Evolutionary conservation across 148 eudicot genomes (phyloP).

Genomic region (Camellia lanceoleosa): DNA sequence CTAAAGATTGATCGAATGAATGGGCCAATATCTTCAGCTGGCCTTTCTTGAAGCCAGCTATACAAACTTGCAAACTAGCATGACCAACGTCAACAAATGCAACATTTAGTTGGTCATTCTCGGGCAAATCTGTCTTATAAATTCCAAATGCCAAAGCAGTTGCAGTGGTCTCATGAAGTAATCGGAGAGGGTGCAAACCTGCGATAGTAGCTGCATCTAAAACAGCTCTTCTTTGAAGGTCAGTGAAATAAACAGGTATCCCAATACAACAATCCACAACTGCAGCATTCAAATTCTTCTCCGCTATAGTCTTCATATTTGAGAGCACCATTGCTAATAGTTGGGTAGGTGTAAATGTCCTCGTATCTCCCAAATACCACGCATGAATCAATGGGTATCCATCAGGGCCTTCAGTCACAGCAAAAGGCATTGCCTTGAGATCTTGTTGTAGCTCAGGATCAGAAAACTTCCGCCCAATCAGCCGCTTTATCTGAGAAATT

Average conservation of each 20-base stretch:
- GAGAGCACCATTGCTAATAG: constrained; percentile 84
- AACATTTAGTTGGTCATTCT: constrained; percentile 70
- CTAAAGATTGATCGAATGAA: constrained; percentile 74
- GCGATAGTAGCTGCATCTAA: constrained; percentile 82
- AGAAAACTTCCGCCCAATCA: constrained; percentile 71
- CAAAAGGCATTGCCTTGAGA: constrained; percentile 63
- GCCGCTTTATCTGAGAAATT: constrained; percentile 76
- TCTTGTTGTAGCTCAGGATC: constrained; percentile 86
- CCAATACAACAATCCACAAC: constrained; percentile 97
- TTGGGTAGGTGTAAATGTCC: constrained; percentile 75
- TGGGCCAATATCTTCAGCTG: constrained; percentile 85
- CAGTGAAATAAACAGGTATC: constrained; percentile 85
- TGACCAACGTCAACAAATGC: constrained; percentile 92
- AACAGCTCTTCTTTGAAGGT: constrained; percentile 91
- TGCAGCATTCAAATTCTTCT: constrained; percentile 81
- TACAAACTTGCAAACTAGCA: constrained; percentile 83
- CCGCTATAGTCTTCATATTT: constrained; percentile 78
- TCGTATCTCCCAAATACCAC: constrained; percentile 62
- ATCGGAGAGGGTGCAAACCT: constrained; percentile 69
- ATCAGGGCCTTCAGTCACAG: constrained; percentile 83
- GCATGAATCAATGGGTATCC: constrained; percentile 86
- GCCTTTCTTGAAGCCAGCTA: constrained; percentile 88
- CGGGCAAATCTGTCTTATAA: constrained; percentile 91
- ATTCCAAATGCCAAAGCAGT: constrained; percentile 95
- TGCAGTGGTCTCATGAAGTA: constrained; percentile 90